Conservation (phyloP, 2,329 filamentous ascomycete species). For the Seiridium unicorne region DNA sequence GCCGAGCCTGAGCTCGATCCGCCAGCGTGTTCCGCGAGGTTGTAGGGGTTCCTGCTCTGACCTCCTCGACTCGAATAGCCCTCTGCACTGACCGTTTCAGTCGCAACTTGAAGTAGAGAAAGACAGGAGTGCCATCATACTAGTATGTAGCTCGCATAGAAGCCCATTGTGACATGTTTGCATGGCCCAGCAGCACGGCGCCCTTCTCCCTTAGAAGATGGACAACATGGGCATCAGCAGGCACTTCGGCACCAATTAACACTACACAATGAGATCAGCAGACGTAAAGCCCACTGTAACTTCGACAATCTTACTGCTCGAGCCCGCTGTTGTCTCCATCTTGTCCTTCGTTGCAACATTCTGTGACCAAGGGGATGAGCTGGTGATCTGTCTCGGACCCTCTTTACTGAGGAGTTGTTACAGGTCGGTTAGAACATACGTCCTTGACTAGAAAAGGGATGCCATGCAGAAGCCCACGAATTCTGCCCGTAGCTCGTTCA, state of each 20-base stretch:
- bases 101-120: not conserved
- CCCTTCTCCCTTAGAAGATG: slow-evolving; percentile 33
- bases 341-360: slow-evolving; percentile 67
- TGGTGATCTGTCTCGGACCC: not conserved
- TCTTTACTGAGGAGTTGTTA: not conserved
- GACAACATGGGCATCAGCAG: slow-evolving; percentile 43
- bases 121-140: not conserved
- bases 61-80: slow-evolving; percentile 65
- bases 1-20: slow-evolving; percentile 68
- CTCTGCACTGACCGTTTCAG: slow-evolving; percentile 46
- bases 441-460: slow-evolving; percentile 77
- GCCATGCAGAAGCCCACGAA: slow-evolving; percentile 68
- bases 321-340: slow-evolving; percentile 72
- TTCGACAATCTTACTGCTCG: slow-evolving; percentile 35
- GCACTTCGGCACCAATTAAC: slow-evolving; percentile 63
- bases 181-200: slow-evolving; percentile 67
- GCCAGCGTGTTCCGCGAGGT: slow-evolving; percentile 65
- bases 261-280: slow-evolving; percentile 27
- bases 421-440: slow-evolving; percentile 1
- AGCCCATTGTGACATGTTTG: slow-evolving; percentile 68
- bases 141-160: not conserved
- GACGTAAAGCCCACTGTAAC: slow-evolving; percentile 14
- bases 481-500: slow-evolving; percentile 54
- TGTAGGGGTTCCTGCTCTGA: slow-evolving; percentile 65
- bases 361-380: not conserved